These are phyloP conservation scores for Nissolia schottii DNA, from an alignment of 306 rosid species.

Conservation along the genomic window DNA sequence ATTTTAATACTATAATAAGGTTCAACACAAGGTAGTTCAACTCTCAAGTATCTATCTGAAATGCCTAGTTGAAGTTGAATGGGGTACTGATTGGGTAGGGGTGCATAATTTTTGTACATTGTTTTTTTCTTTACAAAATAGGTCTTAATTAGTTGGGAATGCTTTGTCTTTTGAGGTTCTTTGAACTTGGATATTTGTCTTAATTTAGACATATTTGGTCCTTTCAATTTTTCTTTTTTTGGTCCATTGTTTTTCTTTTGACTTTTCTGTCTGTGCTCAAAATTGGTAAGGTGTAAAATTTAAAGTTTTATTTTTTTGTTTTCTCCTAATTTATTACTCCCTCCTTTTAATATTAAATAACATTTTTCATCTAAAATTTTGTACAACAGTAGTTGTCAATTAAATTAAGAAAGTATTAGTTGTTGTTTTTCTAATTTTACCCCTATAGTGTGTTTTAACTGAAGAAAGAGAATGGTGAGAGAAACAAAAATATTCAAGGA, in stretches of 20 bases:
- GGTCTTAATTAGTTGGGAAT: background rate
- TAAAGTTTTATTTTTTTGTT: constrained; percentile 12
- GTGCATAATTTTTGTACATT: background rate
- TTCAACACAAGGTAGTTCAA: background rate
- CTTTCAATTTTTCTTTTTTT: background rate
- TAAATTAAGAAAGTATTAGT: too few species aligned
- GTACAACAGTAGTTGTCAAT: too few species aligned
- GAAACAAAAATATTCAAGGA: too few species aligned
- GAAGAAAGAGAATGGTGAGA: too few species aligned
- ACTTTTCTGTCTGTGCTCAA: background rate
- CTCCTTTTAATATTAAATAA: background rate
- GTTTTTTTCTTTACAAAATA: background rate
- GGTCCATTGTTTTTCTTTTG: background rate
- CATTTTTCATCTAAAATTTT: too few species aligned
- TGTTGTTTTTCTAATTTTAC: too few species aligned
- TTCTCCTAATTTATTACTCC: background rate
- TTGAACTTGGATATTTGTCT: constrained; percentile 3
- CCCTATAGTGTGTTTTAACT: too few species aligned
- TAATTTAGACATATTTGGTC: background rate
- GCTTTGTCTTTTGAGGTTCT: constrained; percentile 16
- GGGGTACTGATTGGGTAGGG: background rate
- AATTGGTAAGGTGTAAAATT: background rate
- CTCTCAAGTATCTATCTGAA: background rate
- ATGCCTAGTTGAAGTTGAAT: constrained; percentile 7
- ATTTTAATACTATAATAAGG: background rate